Base-by-base conservation (phyloP, 495 filamentous ascomycete species). In the Oidiodendron maius region DNA sequence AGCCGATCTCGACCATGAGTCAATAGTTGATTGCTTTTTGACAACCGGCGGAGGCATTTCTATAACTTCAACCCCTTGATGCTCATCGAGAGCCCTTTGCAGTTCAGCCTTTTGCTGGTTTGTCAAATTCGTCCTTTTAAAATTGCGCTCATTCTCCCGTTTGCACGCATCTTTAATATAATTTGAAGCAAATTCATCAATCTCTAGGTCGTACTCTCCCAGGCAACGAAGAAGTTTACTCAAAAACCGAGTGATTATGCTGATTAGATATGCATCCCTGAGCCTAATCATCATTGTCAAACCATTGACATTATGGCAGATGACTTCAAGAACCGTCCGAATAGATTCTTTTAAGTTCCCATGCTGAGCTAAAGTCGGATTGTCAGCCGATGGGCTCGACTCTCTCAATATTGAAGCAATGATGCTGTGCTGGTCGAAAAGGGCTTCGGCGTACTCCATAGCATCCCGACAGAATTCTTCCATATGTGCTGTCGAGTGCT, bases 391-490 rank as follows among this genome's bases (percentile, higher is more conserved):
- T 3, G 61, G 64, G 16, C 61, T 48, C 24, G 75, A 68, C 48
- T 64, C 67, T 40, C 62, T 64, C 46, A 67, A 65, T 24, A 61
- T 61, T 9, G 62, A 51, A 0, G 84, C 75, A 58, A 95, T 76
- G 32, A 95, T 75, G 43, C 76, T 80, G 67, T 89, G 91, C 53
- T 94, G 81, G 44, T 85, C 81, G 56, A 97, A 87, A 3, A 95
- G 71, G 17, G 77, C 75, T 58, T 96, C 86, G 2, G 90, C 90
- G 56, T 95, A 86, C 53, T 96, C 86, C 73, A 97, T 97, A 22
- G 85, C 83, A 57, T 96, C 88, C 52, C 93, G 80, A 58, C 87
- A 93, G 55, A 97, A 96, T 41, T 97, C 86, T 59, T 85, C 79
- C 87, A 98, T 86, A 20, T 87, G 88, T 22, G 91, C 82, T 48